Base-by-base conservation (phyloP, 139 green algal species). In the Chlorella vulgaris region DNA sequence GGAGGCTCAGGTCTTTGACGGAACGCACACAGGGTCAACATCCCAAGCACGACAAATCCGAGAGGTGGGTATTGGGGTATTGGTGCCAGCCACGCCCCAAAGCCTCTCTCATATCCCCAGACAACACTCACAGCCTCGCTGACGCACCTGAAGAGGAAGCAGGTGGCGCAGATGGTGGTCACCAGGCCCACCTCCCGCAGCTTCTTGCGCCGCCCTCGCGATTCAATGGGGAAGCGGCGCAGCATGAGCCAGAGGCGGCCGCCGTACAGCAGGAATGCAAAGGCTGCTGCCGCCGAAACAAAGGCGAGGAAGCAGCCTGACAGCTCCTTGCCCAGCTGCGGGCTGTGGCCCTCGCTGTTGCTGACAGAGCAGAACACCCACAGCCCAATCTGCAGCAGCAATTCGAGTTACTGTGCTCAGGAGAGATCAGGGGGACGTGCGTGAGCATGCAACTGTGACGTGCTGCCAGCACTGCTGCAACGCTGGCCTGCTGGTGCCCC, bases 151-250 rank as follows among this genome's bases (percentile, higher is more conserved):
- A 94, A 78, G 31, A 82, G 89, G 89, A 99, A 99, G 87, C 93
- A 97, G 29, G 89, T 88, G 1, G 95, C 92, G 83, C 96, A 99
- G 84, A 99, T 96, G 69, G 88, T 78, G 2, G 96, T 98, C 19
- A 99, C 96, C 67, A 93, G 86, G 5, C 95, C 96, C 24, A 96
- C 96, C 87, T 99, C 97, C 26, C 89, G 86, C 83, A 99, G 92
- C 94, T 99, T 99, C 90, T 98, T 98, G 60, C 91, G 85, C 35
- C 96, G 87, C 1, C 97, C 97, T 21, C 91, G 86, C 19, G 86
- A 95, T 85, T 99, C 96, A 36, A 99, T 96, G 8, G 97, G 97
- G 90, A 99, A 99, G 38, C 93, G 88, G 78, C 94, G 84, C 83
- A 98, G 89, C 95, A 99, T 98, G 51, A 95, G 75, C 81, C 97